Base-by-base conservation (phyloP, 2,329 filamentous ascomycete species). In the Botrytis elliptica region DNA sequence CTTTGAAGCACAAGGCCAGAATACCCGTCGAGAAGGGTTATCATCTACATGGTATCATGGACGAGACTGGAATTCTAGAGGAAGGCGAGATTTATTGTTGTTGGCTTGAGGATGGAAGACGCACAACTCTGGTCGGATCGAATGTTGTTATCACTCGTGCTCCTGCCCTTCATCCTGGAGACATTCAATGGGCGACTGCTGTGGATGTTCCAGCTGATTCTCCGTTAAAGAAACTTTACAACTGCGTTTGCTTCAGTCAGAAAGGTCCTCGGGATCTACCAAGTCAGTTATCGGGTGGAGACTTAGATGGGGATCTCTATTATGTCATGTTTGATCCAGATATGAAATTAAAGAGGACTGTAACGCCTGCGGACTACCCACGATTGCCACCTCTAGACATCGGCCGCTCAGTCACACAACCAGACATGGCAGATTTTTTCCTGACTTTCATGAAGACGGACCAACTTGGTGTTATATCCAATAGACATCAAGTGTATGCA, bases 11-110 rank as follows among this genome's bases (percentile, higher is more conserved):
- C 82, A 92, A 91, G 71, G 89, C 92, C 0, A 88, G 93, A 1
- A 96, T 97, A 49, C 90, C 88, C 0, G 87, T 97, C 0, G 82
- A 87, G 0, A 81, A 90, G 25, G 94, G 92, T 0, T 87, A 91
- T n/a, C 94, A 93, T 0, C 85, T 97, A 0, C 94, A 94, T 77
- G 94, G 94, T 0, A 86, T 97, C 69, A 92, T 96, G 88, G 94
- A 97, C 75, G 93, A 97, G 81, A 94, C 92, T 0, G 89, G 88
- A 0, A 88, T 86, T 52, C 84, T 97, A 0, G 76, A 86, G 16
- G 90, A 93, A 78, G 87, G 88, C 1, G 85, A 97, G 75, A 87
- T 95, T 0, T 95, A 90, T 77, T 87, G 92, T 71, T 87, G 88
- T 0, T 89, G 87, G 55, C 84, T 74, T 65, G 78, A 82, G 22